Evolutionary conservation across 176 grass and related monocot genomes (phyloP).

Genomic region (Chrysopogon serrulatus): DNA sequence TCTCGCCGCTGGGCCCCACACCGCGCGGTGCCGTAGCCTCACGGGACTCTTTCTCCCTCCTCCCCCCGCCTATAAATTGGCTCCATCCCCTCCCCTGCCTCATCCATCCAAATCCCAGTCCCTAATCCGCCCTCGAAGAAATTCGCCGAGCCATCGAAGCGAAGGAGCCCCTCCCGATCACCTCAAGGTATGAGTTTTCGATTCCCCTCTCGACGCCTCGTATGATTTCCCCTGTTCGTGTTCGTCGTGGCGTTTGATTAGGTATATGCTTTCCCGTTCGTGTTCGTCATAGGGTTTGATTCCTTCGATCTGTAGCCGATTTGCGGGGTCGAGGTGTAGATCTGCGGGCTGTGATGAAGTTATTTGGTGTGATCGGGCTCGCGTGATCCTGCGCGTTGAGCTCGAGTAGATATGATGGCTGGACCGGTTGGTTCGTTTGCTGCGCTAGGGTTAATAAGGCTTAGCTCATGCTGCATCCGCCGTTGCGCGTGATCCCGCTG

Average conservation of each 20-base stretch:
- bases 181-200: slow-evolving; percentile 25
- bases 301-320: not conserved
- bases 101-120: not conserved
- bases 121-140: not conserved
- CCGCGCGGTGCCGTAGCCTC: not conserved
- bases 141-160: not conserved
- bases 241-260: not conserved
- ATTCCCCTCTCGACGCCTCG: not conserved
- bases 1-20: not conserved
- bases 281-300: not conserved
- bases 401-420: not conserved
- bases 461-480: not conserved
- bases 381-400: not conserved
- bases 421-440: not conserved
- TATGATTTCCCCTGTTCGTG: no score
- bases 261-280: not conserved
- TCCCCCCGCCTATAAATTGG: slow-evolving; percentile 9
- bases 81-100: not conserved
- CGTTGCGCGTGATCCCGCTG: not conserved
- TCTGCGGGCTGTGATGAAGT: not conserved
- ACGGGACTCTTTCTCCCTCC: slow-evolving; percentile 1
- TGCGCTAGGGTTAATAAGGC: not conserved
- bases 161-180: not conserved
- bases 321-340: not conserved
- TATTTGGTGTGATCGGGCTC: not conserved